phyloP scores from a whole-genome alignment of 805 yeast species.

The Metschnikowia lachancei region DNA sequence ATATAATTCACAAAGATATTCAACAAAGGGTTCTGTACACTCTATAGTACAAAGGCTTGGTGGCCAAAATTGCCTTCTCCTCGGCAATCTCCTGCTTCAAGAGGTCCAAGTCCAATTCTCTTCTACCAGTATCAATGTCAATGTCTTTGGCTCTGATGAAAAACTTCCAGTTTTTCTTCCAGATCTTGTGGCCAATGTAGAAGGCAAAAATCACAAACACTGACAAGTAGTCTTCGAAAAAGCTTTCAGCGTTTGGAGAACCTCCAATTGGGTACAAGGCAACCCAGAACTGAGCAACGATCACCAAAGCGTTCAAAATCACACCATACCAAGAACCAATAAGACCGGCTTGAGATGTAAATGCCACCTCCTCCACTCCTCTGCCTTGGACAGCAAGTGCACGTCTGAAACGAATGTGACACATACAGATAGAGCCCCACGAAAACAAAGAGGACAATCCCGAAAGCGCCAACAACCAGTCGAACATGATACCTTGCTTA shows the following conservation, averaged over 20 bases:
- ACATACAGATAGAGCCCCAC: conserved; percentile 28
- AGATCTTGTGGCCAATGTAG: conserved; percentile 57
- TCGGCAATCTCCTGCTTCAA: conserved; percentile 48
- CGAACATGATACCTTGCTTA: conserved; percentile 22
- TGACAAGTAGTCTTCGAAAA: conserved; percentile 66
- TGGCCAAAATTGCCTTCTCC: conserved; percentile 50
- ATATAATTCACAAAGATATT: too few species aligned
- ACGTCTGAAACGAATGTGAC: conserved; percentile 28
- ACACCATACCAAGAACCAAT: conserved; percentile 54
- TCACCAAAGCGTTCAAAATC: conserved; percentile 45
- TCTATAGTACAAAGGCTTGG: conserved; percentile 49
- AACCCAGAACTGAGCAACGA: conserved; percentile 64
- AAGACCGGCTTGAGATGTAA: conserved; percentile 49
- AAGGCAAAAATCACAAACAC: conserved; percentile 58
- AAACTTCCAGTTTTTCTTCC: conserved; percentile 37
- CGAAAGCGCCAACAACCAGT: conserved; percentile 28
- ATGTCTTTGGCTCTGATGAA: conserved; percentile 32
- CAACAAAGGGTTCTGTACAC: conserved; percentile 57
- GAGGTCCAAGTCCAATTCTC: conserved; percentile 37
- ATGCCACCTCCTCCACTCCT: conserved; percentile 46
- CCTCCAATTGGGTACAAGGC: conserved; percentile 57
- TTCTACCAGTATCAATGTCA: conserved; percentile 38
- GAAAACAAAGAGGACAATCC: conserved; percentile 27
- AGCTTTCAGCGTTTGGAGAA: conserved; percentile 26
- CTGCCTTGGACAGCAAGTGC: conserved; percentile 25